A percentile compares a stretch with the other conserved stretches of the same genome.
Conservation (phyloP, 2,329 filamentous ascomycete genomes). For the Hymenoscyphus fraxineus region DNA sequence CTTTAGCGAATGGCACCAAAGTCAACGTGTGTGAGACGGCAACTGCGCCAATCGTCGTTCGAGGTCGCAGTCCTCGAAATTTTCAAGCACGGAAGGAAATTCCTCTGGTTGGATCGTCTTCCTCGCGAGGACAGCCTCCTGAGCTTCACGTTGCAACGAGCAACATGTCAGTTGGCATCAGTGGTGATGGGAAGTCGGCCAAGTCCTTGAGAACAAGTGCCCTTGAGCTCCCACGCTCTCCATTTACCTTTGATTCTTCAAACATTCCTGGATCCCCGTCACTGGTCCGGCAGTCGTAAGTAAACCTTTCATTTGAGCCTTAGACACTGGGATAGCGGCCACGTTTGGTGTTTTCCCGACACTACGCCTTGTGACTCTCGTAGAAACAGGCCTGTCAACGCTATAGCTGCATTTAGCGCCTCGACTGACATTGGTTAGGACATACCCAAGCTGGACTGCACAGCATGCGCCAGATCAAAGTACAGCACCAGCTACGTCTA, state of each 20-base stretch:
- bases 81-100: conserved; percentile 94
- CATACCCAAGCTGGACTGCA: conserved; percentile 29
- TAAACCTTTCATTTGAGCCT: conserved; percentile 12
- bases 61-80: conserved; percentile 87
- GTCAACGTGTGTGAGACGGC: conserved; percentile 77
- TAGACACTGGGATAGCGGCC: background rate
- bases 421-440: conserved; percentile 24
- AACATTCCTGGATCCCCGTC: conserved; percentile 29
- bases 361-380: conserved; percentile 3
- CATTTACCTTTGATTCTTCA: conserved; percentile 34
- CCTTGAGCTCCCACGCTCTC: conserved; percentile 31
- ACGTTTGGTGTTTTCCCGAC: background rate
- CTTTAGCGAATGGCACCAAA: conserved; percentile 77
- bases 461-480: conserved; percentile 28
- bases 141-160: conserved; percentile 31
- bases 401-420: conserved; percentile 5
- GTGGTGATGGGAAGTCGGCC: conserved; percentile 21
- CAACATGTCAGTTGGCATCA: conserved; percentile 21
- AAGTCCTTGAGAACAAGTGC: conserved; percentile 26
- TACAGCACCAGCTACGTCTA: conserved; percentile 25
- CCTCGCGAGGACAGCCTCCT: conserved; percentile 33
- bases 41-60: conserved; percentile 88
- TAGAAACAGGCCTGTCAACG: background rate
- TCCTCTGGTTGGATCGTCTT: conserved; percentile 52
- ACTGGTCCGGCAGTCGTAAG: conserved; percentile 32